Evolutionary conservation across 768 basidiomycete genomes (phyloP).

Genomic region (Lyophyllum semitale): DNA sequence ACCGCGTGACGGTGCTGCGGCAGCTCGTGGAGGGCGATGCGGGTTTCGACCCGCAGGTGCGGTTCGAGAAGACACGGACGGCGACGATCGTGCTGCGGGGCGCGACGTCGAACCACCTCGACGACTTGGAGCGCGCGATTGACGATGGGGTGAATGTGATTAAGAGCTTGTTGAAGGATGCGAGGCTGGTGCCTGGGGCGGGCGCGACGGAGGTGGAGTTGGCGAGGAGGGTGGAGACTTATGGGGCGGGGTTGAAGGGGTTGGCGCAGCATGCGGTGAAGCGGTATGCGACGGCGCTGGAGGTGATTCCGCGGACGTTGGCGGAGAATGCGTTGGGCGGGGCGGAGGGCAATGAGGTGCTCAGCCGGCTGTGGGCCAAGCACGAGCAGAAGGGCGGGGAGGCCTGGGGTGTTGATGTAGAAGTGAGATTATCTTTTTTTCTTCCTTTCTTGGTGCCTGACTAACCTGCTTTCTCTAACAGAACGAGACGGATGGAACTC

Average conservation of each 20-base stretch:
- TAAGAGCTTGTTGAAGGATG: slow-evolving; percentile 88
- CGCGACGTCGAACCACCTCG: slow-evolving; percentile 90
- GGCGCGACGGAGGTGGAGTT: slow-evolving; percentile 94
- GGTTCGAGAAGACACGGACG: slow-evolving; percentile 77
- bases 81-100: slow-evolving; percentile 95
- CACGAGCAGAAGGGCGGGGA: slow-evolving; percentile 78
- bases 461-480: slow-evolving; percentile 26
- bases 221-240: slow-evolving; percentile 79
- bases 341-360: slow-evolving; percentile 90
- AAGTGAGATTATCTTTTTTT: slow-evolving; percentile 47
- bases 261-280: slow-evolving; percentile 93
- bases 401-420: slow-evolving; percentile 85
- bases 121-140: slow-evolving; percentile 94
- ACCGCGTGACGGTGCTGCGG: slow-evolving; percentile 94
- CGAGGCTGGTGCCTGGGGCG: slow-evolving; percentile 88
- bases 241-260: slow-evolving; percentile 87
- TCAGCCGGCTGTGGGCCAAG: slow-evolving; percentile 87
- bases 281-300: slow-evolving; percentile 85
- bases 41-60: slow-evolving; percentile 52
- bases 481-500: slow-evolving; percentile 80
- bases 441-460: neutral
- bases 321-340: slow-evolving; percentile 95
- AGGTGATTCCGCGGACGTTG: slow-evolving; percentile 89
- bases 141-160: slow-evolving; percentile 98
- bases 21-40: slow-evolving; percentile 73